These are phyloP conservation scores for Gossypium trilobum DNA, from an alignment of 441 rosid species.

Conservation along the genomic window DNA sequence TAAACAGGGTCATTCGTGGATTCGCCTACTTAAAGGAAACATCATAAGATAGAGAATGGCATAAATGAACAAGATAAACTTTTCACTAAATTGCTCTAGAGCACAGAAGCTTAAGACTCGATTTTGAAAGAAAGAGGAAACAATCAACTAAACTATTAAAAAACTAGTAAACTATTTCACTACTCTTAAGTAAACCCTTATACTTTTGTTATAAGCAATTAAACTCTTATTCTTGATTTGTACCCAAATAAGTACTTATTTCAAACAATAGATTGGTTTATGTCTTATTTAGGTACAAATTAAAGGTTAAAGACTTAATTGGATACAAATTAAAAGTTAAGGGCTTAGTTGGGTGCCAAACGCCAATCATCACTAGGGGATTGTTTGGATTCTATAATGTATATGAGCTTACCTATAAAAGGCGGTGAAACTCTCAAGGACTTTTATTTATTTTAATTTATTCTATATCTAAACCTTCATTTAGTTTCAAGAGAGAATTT, in stretches of 20 bases:
- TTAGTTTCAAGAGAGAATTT: neutral
- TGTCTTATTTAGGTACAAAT: neutral
- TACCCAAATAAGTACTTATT: neutral
- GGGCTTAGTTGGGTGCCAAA: no score
- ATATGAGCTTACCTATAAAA: neutral
- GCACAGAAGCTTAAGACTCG: neutral
- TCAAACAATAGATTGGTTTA: neutral
- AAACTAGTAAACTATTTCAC: neutral
- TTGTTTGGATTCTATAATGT: neutral
- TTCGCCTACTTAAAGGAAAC: conserved; percentile 44
- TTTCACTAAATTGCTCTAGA: neutral
- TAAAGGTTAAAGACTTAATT: neutral
- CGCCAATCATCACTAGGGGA: neutral
- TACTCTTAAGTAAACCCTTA: neutral
- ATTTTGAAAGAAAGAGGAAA: neutral
- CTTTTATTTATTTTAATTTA: neutral
- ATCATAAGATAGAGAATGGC: neutral
- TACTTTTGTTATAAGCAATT: neutral
- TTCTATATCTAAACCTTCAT: neutral
- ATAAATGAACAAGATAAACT: neutral
- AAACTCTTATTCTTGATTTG: neutral
- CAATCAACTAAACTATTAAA: neutral
- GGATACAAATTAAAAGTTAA: no score
- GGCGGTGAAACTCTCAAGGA: neutral
- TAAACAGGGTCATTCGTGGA: conserved; percentile 91